Conservation (phyloP, 495 filamentous ascomycete species). For the Xylaria telfairii region DNA sequence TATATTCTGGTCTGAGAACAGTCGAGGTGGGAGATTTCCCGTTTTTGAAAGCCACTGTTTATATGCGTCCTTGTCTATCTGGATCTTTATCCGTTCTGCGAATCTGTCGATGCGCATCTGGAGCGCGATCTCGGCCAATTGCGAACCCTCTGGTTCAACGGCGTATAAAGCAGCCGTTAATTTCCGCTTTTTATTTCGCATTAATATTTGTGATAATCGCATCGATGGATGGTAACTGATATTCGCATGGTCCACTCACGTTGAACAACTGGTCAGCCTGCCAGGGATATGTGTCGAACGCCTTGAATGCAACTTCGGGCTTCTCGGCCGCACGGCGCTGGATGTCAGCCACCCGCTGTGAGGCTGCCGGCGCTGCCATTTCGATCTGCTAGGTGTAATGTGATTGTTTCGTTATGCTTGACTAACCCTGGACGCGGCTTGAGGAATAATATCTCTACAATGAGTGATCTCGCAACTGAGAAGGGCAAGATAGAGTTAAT, state of each 20-base stretch:
- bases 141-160: conserved; percentile 27
- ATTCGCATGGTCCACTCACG: conserved; percentile 32
- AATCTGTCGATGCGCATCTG: conserved; percentile 54
- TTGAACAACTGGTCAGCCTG: conserved; percentile 40
- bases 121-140: conserved; percentile 41
- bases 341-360: conserved; percentile 28
- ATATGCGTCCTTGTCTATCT: conserved; percentile 46
- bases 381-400: conserved; percentile 3
- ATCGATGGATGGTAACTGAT: background rate
- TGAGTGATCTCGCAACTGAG: background rate
- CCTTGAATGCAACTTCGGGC: conserved; percentile 34
- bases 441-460: background rate
- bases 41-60: conserved; percentile 38
- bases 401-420: background rate
- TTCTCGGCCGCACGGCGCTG: conserved; percentile 37
- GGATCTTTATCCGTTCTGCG: conserved; percentile 42
- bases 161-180: conserved; percentile 18
- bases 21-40: conserved; percentile 24
- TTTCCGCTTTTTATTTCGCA: conserved; percentile 16
- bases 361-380: conserved; percentile 31
- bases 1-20: conserved; percentile 34
- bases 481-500: background rate
- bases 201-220: background rate
- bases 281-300: conserved; percentile 44
- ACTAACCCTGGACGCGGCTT: background rate